Base-by-base conservation (phyloP, 495 filamentous ascomycete genomes). In the Penicillium salamii region DNA sequence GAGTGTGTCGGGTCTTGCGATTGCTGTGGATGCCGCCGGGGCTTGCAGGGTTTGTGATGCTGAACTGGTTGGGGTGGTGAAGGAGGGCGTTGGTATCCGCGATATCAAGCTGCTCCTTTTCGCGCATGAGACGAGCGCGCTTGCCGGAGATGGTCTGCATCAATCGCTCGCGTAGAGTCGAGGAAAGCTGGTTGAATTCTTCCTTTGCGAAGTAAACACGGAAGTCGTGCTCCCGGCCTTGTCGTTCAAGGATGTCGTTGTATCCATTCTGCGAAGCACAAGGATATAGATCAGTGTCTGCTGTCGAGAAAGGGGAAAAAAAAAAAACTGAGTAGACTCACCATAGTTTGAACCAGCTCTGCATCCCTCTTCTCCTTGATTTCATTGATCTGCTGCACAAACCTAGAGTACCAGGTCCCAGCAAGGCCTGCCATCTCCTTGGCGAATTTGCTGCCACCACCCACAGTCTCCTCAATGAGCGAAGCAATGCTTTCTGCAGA, bases 21-120 rank as follows among this genome's bases (percentile, higher is more conserved):
- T 89, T 89, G 50, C 82, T 83, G 59, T 91, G 88, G 18, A 86
- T 74, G 28, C 87, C 88, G 38, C 90, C 88, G 9, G 91, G 89
- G 63, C 88, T 91, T 13, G 86, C 72, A 20, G 84, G 84, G 63
- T 89, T 88, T 55, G 82, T 84, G 50, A 96, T 82, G 66, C 85
- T 87, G 68, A 91, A 97, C 61, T 98, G 93, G 54, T 86, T 92
- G 12, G 95, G 91, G 58, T 97, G 90, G 6, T 96, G 80, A 24
- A 96, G 83, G 5, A 95, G 79, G 11, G 93, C 89, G 55, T 88
- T 95, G 49, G 82, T 86, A 58, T 97, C 95, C 12, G 85, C 81
- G 29, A 97, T 88, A 53, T 97, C 93, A 29, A 95, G 66, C 61
- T 83, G 69, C 53, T 97, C 95, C 62, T 95, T 97, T 56, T 98